These are phyloP conservation scores for Hymenoscyphus fraxineus DNA, from an alignment of 2,329 filamentous ascomycete genomes.

Conservation along the genomic window DNA sequence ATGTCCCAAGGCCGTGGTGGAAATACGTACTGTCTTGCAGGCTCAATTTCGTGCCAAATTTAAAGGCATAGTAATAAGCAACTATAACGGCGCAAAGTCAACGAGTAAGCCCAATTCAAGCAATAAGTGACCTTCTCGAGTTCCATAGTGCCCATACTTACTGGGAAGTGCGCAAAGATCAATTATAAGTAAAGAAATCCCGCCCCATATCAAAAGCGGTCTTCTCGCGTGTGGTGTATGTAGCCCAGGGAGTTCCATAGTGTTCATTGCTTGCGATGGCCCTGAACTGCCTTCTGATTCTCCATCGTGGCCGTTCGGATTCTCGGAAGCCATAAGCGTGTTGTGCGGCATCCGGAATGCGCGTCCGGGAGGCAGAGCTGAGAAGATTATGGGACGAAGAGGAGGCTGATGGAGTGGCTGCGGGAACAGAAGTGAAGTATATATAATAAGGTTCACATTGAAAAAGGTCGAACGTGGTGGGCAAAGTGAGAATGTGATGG, in stretches of 20 bases:
- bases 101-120: no score
- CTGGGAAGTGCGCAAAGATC: constrained; percentile 26
- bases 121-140: no score
- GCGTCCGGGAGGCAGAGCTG: neutral
- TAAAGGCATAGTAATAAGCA: constrained; percentile 30
- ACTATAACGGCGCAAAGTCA: constrained; percentile 7
- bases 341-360: neutral
- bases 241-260: constrained; percentile 22
- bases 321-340: neutral
- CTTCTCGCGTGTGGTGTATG: constrained; percentile 28
- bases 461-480: neutral
- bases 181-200: constrained; percentile 20
- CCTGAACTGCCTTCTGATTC: neutral
- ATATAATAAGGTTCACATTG: neutral
- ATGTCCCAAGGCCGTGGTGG: neutral
- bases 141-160: no score
- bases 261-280: constrained; percentile 6
- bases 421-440: neutral
- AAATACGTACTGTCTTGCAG: constrained; percentile 25
- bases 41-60: constrained; percentile 25
- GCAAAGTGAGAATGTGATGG: neutral
- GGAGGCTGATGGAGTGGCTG: neutral
- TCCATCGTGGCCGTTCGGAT: neutral
- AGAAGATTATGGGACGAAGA: neutral
- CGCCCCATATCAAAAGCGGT: constrained; percentile 18